Base-by-base conservation (phyloP, 1,284 basidiomycete species). In the Ceratobasidium sp. region DNA sequence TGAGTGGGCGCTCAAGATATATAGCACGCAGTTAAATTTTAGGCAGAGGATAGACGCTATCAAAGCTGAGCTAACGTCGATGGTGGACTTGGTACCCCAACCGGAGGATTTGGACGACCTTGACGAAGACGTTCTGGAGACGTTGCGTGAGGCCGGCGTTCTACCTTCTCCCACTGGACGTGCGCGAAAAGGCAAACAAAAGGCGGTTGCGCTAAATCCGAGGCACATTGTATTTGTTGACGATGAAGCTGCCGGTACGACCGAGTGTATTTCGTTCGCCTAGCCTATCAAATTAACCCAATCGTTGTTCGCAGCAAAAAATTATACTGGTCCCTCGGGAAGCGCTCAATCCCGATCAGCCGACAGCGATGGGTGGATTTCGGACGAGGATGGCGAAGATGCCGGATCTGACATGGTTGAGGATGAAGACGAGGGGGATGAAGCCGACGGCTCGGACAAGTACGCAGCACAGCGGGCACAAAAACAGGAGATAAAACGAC, bases 21-120 rank as follows among this genome's bases (percentile, higher is more conserved):
- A 17, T 25, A 22, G 29, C 34, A 43, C 31, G 3, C 20, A 57
- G 12, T 42, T 34, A 13, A 43, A 50, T 43, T 42, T 17, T 65
- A 7, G 25, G 12, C 68, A 93, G 92, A 92, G 92, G 91, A 92
- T 93, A 40, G 89, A 91, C 78, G 87, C 84, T 74, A 79, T 93
- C 40, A 92, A 90, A 78, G 80, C 75, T 22, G 86, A 89, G 74
- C 80, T 94, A 31, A 88, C 82, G 38, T 81, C 85, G 17, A 47
- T 49, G 50, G 62, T 68, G 7, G 50, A 64, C 25, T 3, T 58
- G n/a, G 53, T 25, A 2, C 43, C 35, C 15, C 54, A 22, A 27
- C 15, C 40, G 31, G 70, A 70, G 27, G 55, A 52, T 32, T 25
- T 56, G 38, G 72, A 73, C 8, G 69, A 74, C 54, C 81, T 91